Base-by-base conservation (phyloP, 352 stramenopile species). In the Pythium coloratum region DNA sequence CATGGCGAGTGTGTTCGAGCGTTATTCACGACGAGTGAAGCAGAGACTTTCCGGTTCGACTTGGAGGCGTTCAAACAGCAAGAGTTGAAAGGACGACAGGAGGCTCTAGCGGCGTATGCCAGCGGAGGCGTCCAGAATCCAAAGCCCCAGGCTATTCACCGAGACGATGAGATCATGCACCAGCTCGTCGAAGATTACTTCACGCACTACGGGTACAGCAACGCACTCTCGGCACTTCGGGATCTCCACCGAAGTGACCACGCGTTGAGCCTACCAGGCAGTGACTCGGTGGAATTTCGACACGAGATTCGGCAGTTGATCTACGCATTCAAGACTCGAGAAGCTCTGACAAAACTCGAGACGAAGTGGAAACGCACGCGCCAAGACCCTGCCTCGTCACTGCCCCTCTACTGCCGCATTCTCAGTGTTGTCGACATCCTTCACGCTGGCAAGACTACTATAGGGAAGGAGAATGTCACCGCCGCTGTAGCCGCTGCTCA, bases 41-140 rank as follows among this genome's bases (percentile, higher is more conserved):
- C 5, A 55, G 9, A 54, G 70, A 1, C 67, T 67, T 88, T 86
- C 50, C 64, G 70, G 38, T 90, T 90, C 36, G 75, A 89, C 64
- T 33, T 90, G 18, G 3, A 46, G 8, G 69, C 44, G 3, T 90
- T 90, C 54, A 71, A 80, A 57, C 66, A 73, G 36, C 70, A 88
- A 55, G 59, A 87, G 9, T 70, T 76, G 28, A 85, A 78, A 55
- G 70, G 84, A 2, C 76, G 76, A 1, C 82, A 88, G n/a, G 67
- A 69, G 30, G 69, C 71, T 2, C 61, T 89, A 26, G 16, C 53
- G 3, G 51, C 47, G 36, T 68, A 64, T 42, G 64, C 58, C 13
- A 38, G 32, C 26, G 36, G 38, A 40, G 8, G 56, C 6, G 14
- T 8, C 42, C 2, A 44, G 13, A 44, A 16, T 18, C 6, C 38